These are phyloP conservation scores for Balamuthia mandrillaris DNA, from an alignment of 208 protist genomes.

Conservation along the genomic window DNA sequence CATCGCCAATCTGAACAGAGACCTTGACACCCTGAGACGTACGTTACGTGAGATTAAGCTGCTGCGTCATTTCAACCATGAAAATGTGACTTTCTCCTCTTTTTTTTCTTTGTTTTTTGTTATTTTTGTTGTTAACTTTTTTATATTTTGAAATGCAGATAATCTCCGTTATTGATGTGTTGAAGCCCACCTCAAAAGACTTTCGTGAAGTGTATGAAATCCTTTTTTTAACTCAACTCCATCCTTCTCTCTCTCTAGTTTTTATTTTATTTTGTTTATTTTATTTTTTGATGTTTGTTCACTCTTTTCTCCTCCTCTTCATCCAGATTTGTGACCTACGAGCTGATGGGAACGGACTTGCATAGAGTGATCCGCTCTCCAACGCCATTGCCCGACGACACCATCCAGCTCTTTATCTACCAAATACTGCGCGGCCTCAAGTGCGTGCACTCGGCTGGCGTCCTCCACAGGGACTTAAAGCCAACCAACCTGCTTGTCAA, in stretches of 20 bases:
- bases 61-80: neutral
- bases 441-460: neutral
- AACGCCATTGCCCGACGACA: neutral
- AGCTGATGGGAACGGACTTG: too few species aligned
- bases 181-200: neutral
- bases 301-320: too few species aligned
- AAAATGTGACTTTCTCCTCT: neutral
- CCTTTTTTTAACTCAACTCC: neutral
- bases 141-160: neutral
- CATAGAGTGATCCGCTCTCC: neutral
- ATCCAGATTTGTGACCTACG: too few species aligned
- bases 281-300: too few species aligned
- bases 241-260: neutral
- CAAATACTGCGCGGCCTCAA: too few species aligned
- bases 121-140: neutral
- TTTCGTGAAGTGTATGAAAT: neutral
- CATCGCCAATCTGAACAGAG: too few species aligned
- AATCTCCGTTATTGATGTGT: neutral
- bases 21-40: too few species aligned
- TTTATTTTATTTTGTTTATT: too few species aligned
- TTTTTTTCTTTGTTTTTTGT: neutral
- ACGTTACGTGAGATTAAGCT: neutral
- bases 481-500: neutral
- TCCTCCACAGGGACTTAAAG: neutral
- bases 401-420: neutral